Percentiles rank a stretch among this genome's conserved stretches.
These are phyloP conservation scores for Trichoderma oligosporum DNA, from an alignment of 2,329 filamentous ascomycete species.

Conservation along the genomic window DNA sequence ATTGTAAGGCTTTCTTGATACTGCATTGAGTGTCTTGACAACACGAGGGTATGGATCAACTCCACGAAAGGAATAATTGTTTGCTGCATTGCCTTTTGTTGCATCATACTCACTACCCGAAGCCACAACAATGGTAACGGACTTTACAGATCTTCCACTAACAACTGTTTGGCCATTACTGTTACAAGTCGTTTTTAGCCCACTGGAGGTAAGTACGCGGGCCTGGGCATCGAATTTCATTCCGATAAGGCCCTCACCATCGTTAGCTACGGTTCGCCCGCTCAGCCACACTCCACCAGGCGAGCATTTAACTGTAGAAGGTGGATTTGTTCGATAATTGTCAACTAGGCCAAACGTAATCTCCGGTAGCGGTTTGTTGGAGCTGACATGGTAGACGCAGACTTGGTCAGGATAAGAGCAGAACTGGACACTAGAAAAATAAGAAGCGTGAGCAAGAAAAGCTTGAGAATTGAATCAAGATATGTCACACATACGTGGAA, in stretches of 20 bases:
- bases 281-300: conserved; percentile 8
- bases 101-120: conserved; percentile 49
- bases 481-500: neutral
- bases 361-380: conserved; percentile 14
- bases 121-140: conserved; percentile 6
- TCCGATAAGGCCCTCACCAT: conserved; percentile 16
- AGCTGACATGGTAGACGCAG: conserved; percentile 29
- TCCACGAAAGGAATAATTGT: conserved; percentile 46
- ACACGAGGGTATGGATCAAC: conserved; percentile 37
- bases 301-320: conserved; percentile 8
- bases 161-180: conserved; percentile 6
- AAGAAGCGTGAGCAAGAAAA: no score
- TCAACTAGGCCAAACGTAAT: conserved; percentile 16
- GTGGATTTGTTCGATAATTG: conserved; percentile 14
- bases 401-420: conserved; percentile 43
- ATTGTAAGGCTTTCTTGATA: conserved; percentile 32
- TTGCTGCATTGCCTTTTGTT: conserved; percentile 43
- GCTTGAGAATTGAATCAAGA: no score
- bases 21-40: conserved; percentile 34
- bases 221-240: conserved; percentile 21
- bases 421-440: conserved; percentile 30
- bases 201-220: neutral
- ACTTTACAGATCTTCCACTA: neutral
- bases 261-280: conserved; percentile 16
- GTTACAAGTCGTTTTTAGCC: neutral